A percentile compares a stretch with the other conserved stretches of the same genome.
These are phyloP conservation scores for Malbranchea cinnamomea DNA, from an alignment of 2,329 filamentous ascomycete genomes.

Conservation along the genomic window DNA sequence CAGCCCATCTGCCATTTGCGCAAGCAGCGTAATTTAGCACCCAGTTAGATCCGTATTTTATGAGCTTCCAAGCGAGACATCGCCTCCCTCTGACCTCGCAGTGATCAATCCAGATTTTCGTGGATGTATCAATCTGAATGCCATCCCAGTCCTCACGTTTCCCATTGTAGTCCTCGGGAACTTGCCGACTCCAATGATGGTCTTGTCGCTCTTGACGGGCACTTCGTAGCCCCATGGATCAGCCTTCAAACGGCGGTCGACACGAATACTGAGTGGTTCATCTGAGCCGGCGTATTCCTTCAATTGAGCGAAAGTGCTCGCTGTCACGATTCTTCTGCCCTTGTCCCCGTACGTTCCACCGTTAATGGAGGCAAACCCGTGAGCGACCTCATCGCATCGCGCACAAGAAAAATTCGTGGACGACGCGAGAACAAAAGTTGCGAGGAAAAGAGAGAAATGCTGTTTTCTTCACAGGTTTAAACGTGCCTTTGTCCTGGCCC, in stretches of 20 bases:
- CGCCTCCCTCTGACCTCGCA: too few relatives aligned
- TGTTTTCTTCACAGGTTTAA: too few relatives aligned
- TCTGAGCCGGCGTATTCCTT: slow-evolving; percentile 11
- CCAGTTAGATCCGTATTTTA: slow-evolving; percentile 3
- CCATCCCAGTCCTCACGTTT: slow-evolving; percentile 12
- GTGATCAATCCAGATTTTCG: slow-evolving; percentile 14
- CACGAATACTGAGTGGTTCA: slow-evolving; percentile 12
- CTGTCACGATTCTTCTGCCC: slow-evolving; percentile 11
- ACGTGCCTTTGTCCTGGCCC: too few relatives aligned
- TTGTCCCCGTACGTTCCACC: slow-evolving; percentile 12
- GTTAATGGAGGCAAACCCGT: slow-evolving; percentile 13
- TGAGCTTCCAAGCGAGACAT: too few relatives aligned
- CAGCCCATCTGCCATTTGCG: slow-evolving; percentile 12
- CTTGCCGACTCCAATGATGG: slow-evolving; percentile 13
- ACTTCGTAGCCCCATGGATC: slow-evolving; percentile 12
- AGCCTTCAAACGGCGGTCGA: slow-evolving; percentile 9
- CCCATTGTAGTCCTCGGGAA: slow-evolving; percentile 11
- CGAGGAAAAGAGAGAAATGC: not conserved
- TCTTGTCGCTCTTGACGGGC: slow-evolving; percentile 12
- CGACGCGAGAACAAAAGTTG: not conserved
- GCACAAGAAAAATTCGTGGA: slow-evolving; percentile 1
- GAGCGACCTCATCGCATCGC: slow-evolving; percentile 9
- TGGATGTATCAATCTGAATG: slow-evolving; percentile 13
- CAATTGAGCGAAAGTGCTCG: slow-evolving; percentile 11
- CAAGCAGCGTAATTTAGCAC: not conserved